Percentiles rank a stretch among this genome's conserved stretches.
These are phyloP conservation scores for Fraxinus dipetala DNA, from an alignment of 305 asterid species.

Conservation along the genomic window DNA sequence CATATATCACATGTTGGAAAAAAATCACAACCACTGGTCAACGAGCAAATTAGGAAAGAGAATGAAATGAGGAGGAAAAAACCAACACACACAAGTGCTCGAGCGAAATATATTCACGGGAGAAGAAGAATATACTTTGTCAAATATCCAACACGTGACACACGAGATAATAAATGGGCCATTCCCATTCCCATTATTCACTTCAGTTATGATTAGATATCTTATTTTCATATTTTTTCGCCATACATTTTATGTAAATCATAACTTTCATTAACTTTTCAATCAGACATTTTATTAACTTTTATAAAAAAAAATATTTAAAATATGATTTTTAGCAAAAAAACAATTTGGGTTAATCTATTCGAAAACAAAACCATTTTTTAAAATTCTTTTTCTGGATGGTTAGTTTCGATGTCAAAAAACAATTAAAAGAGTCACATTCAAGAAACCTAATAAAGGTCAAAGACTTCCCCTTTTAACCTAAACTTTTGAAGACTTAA, in stretches of 20 bases:
- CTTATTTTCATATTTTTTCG: too few species aligned
- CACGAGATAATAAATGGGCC: not conserved
- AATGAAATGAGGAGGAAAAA: not conserved
- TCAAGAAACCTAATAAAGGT: not conserved
- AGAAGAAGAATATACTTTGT: not conserved
- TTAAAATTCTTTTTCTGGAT: not conserved
- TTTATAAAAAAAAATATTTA: too few species aligned
- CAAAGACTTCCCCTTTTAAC: not conserved
- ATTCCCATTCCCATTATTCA: not conserved
- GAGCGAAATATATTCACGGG: not conserved
- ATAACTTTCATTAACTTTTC: too few species aligned
- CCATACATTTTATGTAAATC: not conserved
- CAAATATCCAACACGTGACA: not conserved
- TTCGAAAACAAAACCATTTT: too few species aligned
- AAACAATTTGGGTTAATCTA: not conserved
- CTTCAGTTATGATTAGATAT: not conserved
- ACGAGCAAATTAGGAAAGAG: not conserved
- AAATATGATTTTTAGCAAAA: not conserved
- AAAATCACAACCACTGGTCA: not conserved
- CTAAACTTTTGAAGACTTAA: not conserved
- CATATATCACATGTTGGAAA: not conserved
- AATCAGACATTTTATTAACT: too few species aligned
- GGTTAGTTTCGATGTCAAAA: not conserved
- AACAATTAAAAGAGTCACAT: not conserved
- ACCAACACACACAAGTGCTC: not conserved